Percentiles rank a stretch among this genome's conserved stretches.
phyloP scores from a whole-genome alignment of 371 early-diverging fungal genomes.

The Rhizopus arrhizus region DNA sequence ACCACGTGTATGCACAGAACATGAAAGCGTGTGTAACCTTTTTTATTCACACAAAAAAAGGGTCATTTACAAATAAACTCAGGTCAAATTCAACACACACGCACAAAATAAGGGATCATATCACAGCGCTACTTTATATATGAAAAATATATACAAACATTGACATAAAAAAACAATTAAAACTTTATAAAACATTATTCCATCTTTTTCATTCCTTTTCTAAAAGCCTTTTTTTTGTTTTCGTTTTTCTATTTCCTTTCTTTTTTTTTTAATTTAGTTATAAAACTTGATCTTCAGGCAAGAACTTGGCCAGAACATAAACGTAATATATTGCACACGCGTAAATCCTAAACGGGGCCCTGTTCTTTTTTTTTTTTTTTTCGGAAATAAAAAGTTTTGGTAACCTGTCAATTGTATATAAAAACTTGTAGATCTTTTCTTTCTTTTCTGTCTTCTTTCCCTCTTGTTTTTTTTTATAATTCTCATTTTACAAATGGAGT shows the following conservation, averaged over 20 bases:
- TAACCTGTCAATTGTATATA: conserved; percentile 26
- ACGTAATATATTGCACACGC: neutral
- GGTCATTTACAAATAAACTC: neutral
- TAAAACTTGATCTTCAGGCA: too few relatives aligned
- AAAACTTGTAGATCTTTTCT: conserved; percentile 4
- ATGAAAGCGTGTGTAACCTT: conserved; percentile 1
- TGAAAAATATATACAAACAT: too few relatives aligned
- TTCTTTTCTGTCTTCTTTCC: conserved; percentile 9
- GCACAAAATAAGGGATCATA: conserved; percentile 9
- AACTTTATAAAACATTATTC: too few relatives aligned
- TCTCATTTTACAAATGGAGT: conserved; percentile 2
- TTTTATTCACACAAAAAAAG: conserved; percentile 19
- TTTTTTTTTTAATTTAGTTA: too few relatives aligned
- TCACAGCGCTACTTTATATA: too few relatives aligned
- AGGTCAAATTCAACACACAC: neutral
- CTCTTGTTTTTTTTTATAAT: conserved; percentile 2
- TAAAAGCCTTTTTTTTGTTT: too few relatives aligned
- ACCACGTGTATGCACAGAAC: conserved; percentile 19
- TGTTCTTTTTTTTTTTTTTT: neutral
- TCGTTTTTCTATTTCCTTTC: too few relatives aligned
- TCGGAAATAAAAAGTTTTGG: conserved; percentile 14
- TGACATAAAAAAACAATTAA: too few relatives aligned
- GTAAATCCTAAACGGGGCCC: neutral
- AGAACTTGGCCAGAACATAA: too few relatives aligned
- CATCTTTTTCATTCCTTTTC: too few relatives aligned